Evolutionary conservation across 1,284 basidiomycete species (phyloP).

Genomic region (Tilletia caries): DNA sequence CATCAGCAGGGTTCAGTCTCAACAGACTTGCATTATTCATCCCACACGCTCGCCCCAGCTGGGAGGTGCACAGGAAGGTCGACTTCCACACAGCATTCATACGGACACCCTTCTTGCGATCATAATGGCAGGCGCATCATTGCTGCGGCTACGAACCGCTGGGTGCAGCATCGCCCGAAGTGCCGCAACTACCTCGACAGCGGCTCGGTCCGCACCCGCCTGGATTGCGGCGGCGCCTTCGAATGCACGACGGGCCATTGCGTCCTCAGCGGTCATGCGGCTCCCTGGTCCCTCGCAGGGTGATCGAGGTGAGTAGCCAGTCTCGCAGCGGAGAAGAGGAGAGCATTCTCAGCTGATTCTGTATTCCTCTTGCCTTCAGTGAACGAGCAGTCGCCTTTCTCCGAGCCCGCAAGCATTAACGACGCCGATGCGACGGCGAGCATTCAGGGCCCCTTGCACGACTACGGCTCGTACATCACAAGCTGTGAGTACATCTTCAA

Average conservation of each 20-base stretch:
- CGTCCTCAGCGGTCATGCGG: background rate
- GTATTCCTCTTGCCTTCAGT: slow-evolving; percentile 24
- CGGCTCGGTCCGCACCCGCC: background rate
- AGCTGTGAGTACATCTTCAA: slow-evolving; percentile 38
- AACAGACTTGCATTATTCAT: too few species aligned
- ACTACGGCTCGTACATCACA: slow-evolving; percentile 50
- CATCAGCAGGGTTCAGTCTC: too few species aligned
- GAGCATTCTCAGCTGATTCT: too few species aligned
- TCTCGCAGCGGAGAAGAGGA: background rate
- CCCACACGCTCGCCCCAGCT: too few species aligned
- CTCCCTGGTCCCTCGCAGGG: slow-evolving; percentile 2
- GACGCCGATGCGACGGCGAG: slow-evolving; percentile 38
- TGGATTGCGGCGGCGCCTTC: background rate
- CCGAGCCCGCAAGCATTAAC: slow-evolving; percentile 45
- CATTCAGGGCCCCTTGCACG: slow-evolving; percentile 41
- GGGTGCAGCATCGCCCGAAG: background rate
- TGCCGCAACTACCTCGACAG: background rate
- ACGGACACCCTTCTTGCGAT: too few species aligned
- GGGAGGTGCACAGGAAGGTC: too few species aligned
- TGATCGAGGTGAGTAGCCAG: slow-evolving; percentile 3
- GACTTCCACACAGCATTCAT: too few species aligned
- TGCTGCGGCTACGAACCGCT: background rate
- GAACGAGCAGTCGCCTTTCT: slow-evolving; percentile 41
- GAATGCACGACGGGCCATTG: background rate
- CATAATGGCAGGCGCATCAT: slow-evolving; percentile 1